These are phyloP conservation scores for Podila minutissima DNA, from an alignment of 192 early-diverging fungal genomes.

Conservation along the genomic window DNA sequence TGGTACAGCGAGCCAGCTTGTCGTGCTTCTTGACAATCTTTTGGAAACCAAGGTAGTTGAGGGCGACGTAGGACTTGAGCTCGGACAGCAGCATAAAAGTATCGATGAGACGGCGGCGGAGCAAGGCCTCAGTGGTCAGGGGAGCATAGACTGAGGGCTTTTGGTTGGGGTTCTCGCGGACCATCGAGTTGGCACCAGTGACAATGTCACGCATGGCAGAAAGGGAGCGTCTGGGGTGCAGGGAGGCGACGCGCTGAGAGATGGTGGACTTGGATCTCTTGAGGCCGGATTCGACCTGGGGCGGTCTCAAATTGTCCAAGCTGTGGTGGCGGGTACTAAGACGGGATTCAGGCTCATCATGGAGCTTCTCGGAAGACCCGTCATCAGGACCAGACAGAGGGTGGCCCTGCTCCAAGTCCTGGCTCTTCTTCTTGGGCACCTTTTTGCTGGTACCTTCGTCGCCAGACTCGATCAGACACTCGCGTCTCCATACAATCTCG, in stretches of 20 bases:
- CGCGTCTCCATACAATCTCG: slow-evolving; percentile 49
- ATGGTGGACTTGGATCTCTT: slow-evolving; percentile 6
- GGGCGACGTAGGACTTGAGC: slow-evolving; percentile 82
- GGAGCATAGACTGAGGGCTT: slow-evolving; percentile 43
- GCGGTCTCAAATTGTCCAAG: neutral
- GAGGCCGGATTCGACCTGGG: neutral
- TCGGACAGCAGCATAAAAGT: slow-evolving; percentile 74
- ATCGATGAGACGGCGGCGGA: slow-evolving; percentile 43
- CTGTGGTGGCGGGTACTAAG: slow-evolving; percentile 8
- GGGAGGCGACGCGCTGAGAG: slow-evolving; percentile 3
- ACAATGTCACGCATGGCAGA: slow-evolving; percentile 26
- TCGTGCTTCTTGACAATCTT: slow-evolving; percentile 97
- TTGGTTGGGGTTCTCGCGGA: slow-evolving; percentile 35
- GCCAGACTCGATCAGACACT: slow-evolving; percentile 34
- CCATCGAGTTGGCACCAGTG: slow-evolving; percentile 20
- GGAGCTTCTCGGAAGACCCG: neutral
- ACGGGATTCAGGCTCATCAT: neutral
- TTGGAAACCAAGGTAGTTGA: slow-evolving; percentile 88
- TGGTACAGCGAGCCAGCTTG: slow-evolving; percentile 76
- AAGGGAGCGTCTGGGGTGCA: slow-evolving; percentile 10
- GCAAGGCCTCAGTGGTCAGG: slow-evolving; percentile 39
- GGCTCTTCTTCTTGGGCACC: slow-evolving; percentile 1
- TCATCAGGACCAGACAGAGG: neutral
- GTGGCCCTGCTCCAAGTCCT: neutral
- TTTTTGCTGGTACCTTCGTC: slow-evolving; percentile 4